Conservation (phyloP, 768 basidiomycete species). For the Boletus subparvulus region DNA sequence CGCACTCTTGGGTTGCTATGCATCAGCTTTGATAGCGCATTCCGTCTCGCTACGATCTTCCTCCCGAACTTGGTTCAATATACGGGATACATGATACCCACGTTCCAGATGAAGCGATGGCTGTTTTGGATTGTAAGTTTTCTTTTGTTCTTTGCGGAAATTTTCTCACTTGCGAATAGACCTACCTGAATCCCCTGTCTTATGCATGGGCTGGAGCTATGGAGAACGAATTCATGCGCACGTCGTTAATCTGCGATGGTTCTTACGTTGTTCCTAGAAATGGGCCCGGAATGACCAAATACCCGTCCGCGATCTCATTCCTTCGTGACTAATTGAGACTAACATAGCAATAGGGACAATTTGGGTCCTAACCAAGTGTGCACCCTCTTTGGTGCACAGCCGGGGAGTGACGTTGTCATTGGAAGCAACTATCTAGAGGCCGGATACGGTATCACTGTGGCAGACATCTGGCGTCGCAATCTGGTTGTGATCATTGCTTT, state of each 20-base stretch:
- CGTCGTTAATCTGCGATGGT: slow-evolving; percentile 64
- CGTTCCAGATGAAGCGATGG: slow-evolving; percentile 73
- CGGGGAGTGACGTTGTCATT: slow-evolving; percentile 53
- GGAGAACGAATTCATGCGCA: slow-evolving; percentile 84
- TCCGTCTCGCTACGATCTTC: slow-evolving; percentile 62
- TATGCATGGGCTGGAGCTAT: slow-evolving; percentile 78
- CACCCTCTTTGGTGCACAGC: slow-evolving; percentile 64
- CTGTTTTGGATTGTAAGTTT: slow-evolving; percentile 77
- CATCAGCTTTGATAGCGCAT: slow-evolving; percentile 52
- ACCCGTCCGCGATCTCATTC: slow-evolving; percentile 50
- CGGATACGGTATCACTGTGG: slow-evolving; percentile 47
- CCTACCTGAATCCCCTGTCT: slow-evolving; percentile 75
- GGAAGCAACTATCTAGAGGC: slow-evolving; percentile 64
- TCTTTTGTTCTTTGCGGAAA: neutral
- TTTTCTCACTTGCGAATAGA: slow-evolving; percentile 35
- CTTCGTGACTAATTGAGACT: neutral
- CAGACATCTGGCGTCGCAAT: slow-evolving; percentile 65
- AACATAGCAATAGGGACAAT: slow-evolving; percentile 38
- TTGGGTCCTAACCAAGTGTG: slow-evolving; percentile 74
- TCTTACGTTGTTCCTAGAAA: slow-evolving; percentile 66
- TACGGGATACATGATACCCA: slow-evolving; percentile 67
- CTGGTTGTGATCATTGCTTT: slow-evolving; percentile 72
- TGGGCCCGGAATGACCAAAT: slow-evolving; percentile 50
- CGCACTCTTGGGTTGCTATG: slow-evolving; percentile 63
- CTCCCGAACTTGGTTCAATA: slow-evolving; percentile 76